Percentiles rank a stretch among this genome's conserved stretches.
Conservation (phyloP, 2,329 filamentous ascomycete genomes). For the Coniochaeta prunicola region DNA sequence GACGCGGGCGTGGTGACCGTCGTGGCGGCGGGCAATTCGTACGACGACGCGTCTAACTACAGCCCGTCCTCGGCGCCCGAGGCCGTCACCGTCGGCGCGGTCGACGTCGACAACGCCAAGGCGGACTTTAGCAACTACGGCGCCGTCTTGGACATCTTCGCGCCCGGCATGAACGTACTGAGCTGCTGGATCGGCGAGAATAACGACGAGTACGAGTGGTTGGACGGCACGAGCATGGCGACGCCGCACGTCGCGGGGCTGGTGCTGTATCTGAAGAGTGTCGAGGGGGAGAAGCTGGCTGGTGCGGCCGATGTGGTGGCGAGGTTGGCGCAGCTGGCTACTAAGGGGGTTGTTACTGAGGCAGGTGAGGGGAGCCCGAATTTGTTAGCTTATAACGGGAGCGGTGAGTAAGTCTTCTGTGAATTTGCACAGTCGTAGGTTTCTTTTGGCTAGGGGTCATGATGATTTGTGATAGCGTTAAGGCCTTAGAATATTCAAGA, state of each 20-base stretch:
- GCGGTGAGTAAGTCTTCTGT: not conserved
- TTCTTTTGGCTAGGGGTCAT: not conserved
- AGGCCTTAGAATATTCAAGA: too few species aligned
- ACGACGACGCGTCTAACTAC: not conserved
- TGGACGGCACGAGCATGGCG: conserved; percentile 57
- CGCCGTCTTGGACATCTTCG: conserved; percentile 33
- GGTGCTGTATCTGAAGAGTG: conserved; percentile 42
- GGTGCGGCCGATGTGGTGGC: conserved; percentile 2
- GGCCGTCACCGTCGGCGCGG: conserved; percentile 36
- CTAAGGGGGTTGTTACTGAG: conserved; percentile 6
- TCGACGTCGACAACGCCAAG: conserved; percentile 20
- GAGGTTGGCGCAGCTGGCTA: conserved; percentile 7
- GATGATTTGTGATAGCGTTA: not conserved
- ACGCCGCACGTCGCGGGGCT: conserved; percentile 54
- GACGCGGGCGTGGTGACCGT: conserved; percentile 27
- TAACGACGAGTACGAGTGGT: conserved; percentile 22
- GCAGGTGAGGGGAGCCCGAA: conserved; percentile 12
- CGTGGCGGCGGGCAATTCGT: conserved; percentile 32
- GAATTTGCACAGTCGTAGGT: not conserved
- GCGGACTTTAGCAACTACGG: conserved; percentile 40
- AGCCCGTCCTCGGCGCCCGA: conserved; percentile 27
- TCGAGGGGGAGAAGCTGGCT: conserved; percentile 2
- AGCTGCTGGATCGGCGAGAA: conserved; percentile 32
- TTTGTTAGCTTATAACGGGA: conserved; percentile 16
- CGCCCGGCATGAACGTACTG: conserved; percentile 32